Evolutionary conservation across 176 grass and related monocot species (phyloP).

Genomic region (Zea luxurians): DNA sequence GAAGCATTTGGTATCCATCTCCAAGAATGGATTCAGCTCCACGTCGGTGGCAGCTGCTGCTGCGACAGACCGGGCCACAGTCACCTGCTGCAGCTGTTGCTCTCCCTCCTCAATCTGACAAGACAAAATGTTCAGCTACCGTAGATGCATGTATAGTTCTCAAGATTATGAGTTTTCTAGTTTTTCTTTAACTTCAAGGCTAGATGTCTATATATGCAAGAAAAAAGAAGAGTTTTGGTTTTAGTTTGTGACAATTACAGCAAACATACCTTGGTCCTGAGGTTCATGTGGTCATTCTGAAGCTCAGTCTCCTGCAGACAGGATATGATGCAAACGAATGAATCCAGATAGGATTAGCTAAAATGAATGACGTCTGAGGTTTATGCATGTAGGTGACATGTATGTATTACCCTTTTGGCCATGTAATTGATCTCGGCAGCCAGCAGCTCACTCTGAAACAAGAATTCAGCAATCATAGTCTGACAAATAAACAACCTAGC

Average conservation of each 20-base stretch:
- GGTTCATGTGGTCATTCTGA: neutral
- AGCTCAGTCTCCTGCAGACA: too few relatives aligned
- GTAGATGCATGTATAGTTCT: neutral
- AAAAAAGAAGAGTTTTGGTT: neutral
- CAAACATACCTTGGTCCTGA: conserved; percentile 56
- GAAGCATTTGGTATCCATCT: conserved; percentile 57
- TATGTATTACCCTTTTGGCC: too few relatives aligned
- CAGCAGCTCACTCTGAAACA: too few relatives aligned
- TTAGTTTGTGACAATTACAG: neutral
- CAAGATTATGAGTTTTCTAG: neutral
- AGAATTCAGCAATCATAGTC: too few relatives aligned
- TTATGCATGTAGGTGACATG: too few relatives aligned
- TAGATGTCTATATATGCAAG: neutral
- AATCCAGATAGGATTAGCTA: too few relatives aligned
- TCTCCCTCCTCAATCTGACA: conserved; percentile 54
- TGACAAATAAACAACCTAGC: too few relatives aligned
- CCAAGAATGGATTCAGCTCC: conserved; percentile 34
- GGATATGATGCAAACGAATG: too few relatives aligned
- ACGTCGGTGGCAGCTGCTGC: neutral
- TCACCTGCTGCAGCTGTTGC: conserved; percentile 51
- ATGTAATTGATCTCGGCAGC: too few relatives aligned
- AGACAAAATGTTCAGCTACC: neutral
- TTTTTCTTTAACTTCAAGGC: neutral
- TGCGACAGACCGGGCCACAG: conserved; percentile 30
- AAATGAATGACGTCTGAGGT: too few relatives aligned